Percentiles rank a stretch among this genome's conserved stretches.
Evolutionary conservation across 257 asterid genomes (phyloP).

Genomic region (Fraxinus excelsior): DNA sequence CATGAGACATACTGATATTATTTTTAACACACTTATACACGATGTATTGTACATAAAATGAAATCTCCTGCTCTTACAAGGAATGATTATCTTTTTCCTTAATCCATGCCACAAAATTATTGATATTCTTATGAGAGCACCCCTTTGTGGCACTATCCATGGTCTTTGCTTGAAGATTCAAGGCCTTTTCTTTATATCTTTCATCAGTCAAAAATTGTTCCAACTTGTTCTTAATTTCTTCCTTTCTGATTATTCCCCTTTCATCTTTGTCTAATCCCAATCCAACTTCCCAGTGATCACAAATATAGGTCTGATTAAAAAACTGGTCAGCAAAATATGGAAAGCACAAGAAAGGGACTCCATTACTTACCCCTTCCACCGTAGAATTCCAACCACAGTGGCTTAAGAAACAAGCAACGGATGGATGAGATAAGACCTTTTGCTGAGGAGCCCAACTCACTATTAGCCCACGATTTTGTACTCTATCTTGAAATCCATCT

Average conservation of each 20-base stretch:
- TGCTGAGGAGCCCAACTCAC: slow-evolving; percentile 45
- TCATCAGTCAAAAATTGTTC: slow-evolving; percentile 32
- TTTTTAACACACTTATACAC: not conserved
- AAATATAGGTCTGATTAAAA: slow-evolving; percentile 31
- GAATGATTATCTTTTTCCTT: not conserved
- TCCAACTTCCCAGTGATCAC: slow-evolving; percentile 45
- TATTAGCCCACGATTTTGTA: slow-evolving; percentile 25
- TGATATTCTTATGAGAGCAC: slow-evolving; percentile 36
- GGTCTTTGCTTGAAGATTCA: slow-evolving; percentile 35
- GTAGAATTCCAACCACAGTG: slow-evolving; percentile 51
- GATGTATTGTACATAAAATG: not conserved
- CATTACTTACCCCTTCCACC: slow-evolving; percentile 36
- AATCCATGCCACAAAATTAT: slow-evolving; percentile 38
- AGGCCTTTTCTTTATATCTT: slow-evolving; percentile 29
- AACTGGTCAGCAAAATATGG: slow-evolving; percentile 46
- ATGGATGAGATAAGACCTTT: slow-evolving; percentile 35
- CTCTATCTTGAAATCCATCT: slow-evolving; percentile 28
- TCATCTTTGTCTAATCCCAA: slow-evolving; percentile 30
- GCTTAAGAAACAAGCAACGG: slow-evolving; percentile 39
- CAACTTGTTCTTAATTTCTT: slow-evolving; percentile 38
- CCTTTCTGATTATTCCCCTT: slow-evolving; percentile 29
- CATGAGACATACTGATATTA: not conserved
- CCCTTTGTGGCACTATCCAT: slow-evolving; percentile 30
- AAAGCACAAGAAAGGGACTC: slow-evolving; percentile 43
- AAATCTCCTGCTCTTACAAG: not conserved